Evolutionary conservation across 1,284 basidiomycete species (phyloP), one percentile per base, ranked within the genome.

Genomic region (Cerioporus squamosus): DNA sequence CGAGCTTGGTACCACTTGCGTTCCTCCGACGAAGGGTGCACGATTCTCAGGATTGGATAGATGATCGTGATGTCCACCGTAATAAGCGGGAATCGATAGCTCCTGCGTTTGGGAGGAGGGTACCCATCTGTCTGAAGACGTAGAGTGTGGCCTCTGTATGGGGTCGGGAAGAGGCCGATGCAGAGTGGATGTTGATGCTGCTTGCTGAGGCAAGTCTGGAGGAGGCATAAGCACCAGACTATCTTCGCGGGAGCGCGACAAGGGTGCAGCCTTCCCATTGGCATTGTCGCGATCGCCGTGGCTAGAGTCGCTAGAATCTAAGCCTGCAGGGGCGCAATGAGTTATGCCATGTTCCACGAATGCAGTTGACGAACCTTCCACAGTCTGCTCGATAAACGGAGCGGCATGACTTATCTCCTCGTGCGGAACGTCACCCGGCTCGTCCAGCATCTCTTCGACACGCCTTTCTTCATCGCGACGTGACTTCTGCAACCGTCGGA

Each of bases 31-130:
- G 9, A 29, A 29, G 8, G 31, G 52, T 4, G 40, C 44, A 8
- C 33, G 45, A 4, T 36, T 33, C 20, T 40, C 23, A 3, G 3
- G 26, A 29, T 36, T 33, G 3, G 54, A 54, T 31, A 17, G 51
- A 18, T 14, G 39, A 22, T 36, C n/a, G 20, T 36, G 29, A 10
- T 52, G 42, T 22, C 47, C 50, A 23, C 44, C 31, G n/a, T 52
- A 49, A 5, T 31, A 18, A 1, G 29, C 36, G n/a, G 59, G 55
- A 4, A 63, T 57, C 4, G 53, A 53, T 17, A 60, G 18, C 33
- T 68, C 67, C 47, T 68, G 67, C 1, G 64, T 63, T 40, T 70
- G 68, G 10, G 68, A 70, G 7, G 68, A 70, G 0, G 68, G 67
- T 1, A 70, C 66, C 60, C 62, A 57, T 17, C 38, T 50, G 4